Evolutionary conservation across 257 asterid species (phyloP), one percentile per base, ranked within the genome.

Genomic region (Thymus mandschuricus): DNA sequence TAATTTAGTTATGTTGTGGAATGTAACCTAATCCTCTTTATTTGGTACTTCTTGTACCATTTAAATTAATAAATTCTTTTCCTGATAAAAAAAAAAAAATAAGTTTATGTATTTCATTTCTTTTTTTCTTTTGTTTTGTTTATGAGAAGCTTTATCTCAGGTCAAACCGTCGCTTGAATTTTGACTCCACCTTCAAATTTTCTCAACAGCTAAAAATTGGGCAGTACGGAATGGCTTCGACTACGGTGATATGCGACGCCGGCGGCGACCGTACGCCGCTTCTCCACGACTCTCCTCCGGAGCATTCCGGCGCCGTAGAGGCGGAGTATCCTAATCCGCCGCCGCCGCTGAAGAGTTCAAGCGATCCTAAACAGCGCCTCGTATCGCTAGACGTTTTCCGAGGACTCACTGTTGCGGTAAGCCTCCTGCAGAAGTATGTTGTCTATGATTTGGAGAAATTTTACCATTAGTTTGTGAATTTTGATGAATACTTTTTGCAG

Each of bases 321-420:
- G 34, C 81, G 13, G 89, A 75, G 57, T 77, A 82, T 51, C 62
- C 82, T 56, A 67, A 81, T 29, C 63, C 79, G 44, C 65, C 79
- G 59, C 8, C 77, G 49, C 43, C 35, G 51, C 80, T 35, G 52
- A 51, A 68, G 68, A 75, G 45, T 38, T 57, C 85, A 55, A 69
- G 65, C 64, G 80, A 75, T 72, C 73, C 84, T 34, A 90, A 82
- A 63, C 91, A 87, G 34, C 97, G 97, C 34, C 86, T 91, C 50
- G 84, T 80, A 29, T 93, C 97, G 62, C 94, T 93, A 54, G 98
- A 93, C 78, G 96, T 91, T 67, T 86, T 93, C 86, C 88, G 98
- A 56, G 98, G 98, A 75, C 82, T 93, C 78, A 89, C 96, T 49
- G 91, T 93, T 46, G 96, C 96, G 50, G 98, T 91, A 85, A 29